phyloP scores from a whole-genome alignment of 73 alveolate species.

The Tetrahymena elliotti region DNA sequence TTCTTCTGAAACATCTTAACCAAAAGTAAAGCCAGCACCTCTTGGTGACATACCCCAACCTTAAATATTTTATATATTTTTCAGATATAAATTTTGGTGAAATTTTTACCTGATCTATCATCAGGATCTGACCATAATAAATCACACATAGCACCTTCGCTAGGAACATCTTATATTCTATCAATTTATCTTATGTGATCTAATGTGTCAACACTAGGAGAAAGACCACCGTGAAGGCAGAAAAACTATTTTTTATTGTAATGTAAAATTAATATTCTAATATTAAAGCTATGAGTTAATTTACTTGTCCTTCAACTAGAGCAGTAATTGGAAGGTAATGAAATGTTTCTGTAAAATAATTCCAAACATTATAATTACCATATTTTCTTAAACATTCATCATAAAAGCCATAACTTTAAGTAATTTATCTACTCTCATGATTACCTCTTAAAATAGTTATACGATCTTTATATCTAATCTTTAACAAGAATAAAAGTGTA shows the following conservation, averaged over 20 bases:
- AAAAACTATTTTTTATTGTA: slow-evolving; percentile 11
- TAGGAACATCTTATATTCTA: slow-evolving; percentile 78
- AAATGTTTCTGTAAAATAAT: slow-evolving; percentile 56
- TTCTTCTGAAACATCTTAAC: slow-evolving; percentile 50
- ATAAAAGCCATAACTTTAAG: slow-evolving; percentile 65
- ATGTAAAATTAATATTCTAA: neutral
- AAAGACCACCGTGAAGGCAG: slow-evolving; percentile 92
- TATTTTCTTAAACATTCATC: slow-evolving; percentile 62
- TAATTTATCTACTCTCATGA: slow-evolving; percentile 68
- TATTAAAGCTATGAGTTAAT: neutral
- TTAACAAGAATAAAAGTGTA: slow-evolving; percentile 18
- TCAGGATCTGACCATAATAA: slow-evolving; percentile 64
- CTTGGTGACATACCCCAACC: slow-evolving; percentile 83
- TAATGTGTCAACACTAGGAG: slow-evolving; percentile 82
- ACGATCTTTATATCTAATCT: slow-evolving; percentile 30
- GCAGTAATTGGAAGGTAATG: slow-evolving; percentile 43
- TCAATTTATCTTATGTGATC: slow-evolving; percentile 78
- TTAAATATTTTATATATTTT: neutral
- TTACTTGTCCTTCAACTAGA: slow-evolving; percentile 45
- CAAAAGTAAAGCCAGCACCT: slow-evolving; percentile 75
- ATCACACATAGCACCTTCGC: slow-evolving; percentile 75
- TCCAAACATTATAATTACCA: slow-evolving; percentile 66
- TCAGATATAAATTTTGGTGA: neutral
- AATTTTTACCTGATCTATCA: slow-evolving; percentile 45
- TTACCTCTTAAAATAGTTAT: slow-evolving; percentile 67